Base-by-base conservation (phyloP, 441 rosid species). In the Melastoma candidum region DNA sequence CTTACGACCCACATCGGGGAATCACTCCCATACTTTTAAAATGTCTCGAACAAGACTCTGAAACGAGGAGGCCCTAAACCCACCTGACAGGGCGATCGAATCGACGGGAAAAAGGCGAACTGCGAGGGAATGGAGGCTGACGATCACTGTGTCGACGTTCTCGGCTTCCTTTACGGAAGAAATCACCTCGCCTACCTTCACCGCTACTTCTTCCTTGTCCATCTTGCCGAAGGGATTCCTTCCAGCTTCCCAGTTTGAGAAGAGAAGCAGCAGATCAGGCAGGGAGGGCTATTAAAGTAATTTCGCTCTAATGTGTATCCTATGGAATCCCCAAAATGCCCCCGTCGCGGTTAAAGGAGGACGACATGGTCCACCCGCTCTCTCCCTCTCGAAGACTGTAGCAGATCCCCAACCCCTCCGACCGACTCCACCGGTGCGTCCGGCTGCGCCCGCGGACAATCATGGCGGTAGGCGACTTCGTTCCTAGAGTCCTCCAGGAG, bases 111-210 rank as follows among this genome's bases (percentile, higher is more conserved):
- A 86, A 64, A 93, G 77, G 71, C 84, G 77, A 67, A 71, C 60
- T n/a, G 95, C 88, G 62, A 93, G 49, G 54, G 96, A 86, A 61
- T 84, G 81, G 68, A 89, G 87, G 68, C 85, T 65, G 70, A 70
- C 78, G 54, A 93, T 76, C 54, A 84, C 90, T 17, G 77, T 68
- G 71, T 84, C 92, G 4, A 78, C 92, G 65, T 78, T 76, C 67
- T 77, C 83, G 26, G 95, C 88, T 22, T 58, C 67, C 62, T 61
- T 54, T 26, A 89, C 69, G 7, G 71, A 61, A n/a, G 75, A 63
- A 51, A 83, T 71, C 51, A 77, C 87, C 69, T 80, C 80, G 60
- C 77, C 74, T 11, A 75, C 77, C 71, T 81, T 80, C 29, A 78
- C 80, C 10, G 82, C 54, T 45, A 84, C 46, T 44, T 49, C 55